Evolutionary conservation across 1,284 basidiomycete species (phyloP).

Genomic region (Sanghuangporus weigelae): DNA sequence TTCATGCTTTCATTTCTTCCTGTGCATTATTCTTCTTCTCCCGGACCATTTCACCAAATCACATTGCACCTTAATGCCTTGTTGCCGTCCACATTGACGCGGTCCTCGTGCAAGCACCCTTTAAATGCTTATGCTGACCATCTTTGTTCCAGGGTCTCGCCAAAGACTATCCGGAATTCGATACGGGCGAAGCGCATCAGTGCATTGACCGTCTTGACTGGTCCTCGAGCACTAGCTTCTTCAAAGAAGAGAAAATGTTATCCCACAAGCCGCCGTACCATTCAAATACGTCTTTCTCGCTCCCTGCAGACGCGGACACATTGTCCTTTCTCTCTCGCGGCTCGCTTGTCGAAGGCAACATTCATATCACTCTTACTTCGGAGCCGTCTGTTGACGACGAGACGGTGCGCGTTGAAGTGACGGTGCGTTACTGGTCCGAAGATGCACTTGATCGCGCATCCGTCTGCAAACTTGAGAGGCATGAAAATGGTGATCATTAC

Average conservation of each 20-base stretch:
- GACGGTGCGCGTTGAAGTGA: conserved; percentile 23
- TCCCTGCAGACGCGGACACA: conserved; percentile 23
- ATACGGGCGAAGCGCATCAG: background rate
- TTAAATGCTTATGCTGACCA: background rate
- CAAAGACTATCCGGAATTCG: conserved; percentile 12
- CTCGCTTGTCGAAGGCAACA: conserved; percentile 19
- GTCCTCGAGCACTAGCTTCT: background rate
- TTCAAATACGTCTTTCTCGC: conserved; percentile 19
- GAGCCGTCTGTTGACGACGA: background rate
- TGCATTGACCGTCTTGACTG: background rate
- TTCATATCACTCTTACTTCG: conserved; percentile 12
- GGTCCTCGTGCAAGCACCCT: too few species aligned
- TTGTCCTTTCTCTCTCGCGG: conserved; percentile 27
- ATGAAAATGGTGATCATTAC: conserved; percentile 9
- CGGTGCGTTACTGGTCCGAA: conserved; percentile 6
- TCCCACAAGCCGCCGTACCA: conserved; percentile 1
- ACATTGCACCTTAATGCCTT: background rate
- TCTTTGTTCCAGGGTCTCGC: background rate
- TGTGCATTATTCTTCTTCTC: background rate
- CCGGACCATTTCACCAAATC: background rate
- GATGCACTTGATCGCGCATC: conserved; percentile 18
- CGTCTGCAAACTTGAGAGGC: conserved; percentile 24
- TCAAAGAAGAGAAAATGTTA: background rate
- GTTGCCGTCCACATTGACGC: background rate
- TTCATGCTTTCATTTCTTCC: background rate